Percentiles rank a stretch among this genome's conserved stretches.
phyloP scores from a whole-genome alignment of 2,329 filamentous ascomycete species.

The Beauveria pseudobassiana region DNA sequence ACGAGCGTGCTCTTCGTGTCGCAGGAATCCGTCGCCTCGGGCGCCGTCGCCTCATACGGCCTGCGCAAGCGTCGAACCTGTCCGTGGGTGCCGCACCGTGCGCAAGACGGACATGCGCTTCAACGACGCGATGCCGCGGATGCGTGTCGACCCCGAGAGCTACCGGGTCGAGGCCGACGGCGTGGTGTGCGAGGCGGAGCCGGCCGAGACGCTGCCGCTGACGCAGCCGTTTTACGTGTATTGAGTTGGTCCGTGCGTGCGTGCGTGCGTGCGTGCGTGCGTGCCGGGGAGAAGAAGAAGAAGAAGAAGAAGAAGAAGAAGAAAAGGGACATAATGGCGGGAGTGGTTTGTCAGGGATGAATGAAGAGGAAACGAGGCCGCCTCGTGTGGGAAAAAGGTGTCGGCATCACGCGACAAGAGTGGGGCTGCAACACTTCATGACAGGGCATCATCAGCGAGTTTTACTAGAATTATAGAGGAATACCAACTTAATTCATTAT shows the following conservation, averaged over 20 bases:
- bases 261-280: not conserved
- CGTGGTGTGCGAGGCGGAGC: conserved; percentile 62
- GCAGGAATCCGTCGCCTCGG: conserved; percentile 58
- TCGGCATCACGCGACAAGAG: not conserved
- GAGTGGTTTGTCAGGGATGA: no score
- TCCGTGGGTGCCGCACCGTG: conserved; percentile 66
- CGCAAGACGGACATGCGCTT: conserved; percentile 86
- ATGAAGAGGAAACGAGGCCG: no score
- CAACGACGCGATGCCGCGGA: conserved; percentile 75
- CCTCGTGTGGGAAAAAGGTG: not conserved
- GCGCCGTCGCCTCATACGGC: conserved; percentile 62
- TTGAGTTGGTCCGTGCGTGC: conserved; percentile 28
- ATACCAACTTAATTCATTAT: not conserved
- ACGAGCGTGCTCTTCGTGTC: conserved; percentile 81
- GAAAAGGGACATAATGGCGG: no score
- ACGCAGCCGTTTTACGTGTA: conserved; percentile 74
- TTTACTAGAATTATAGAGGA: not conserved
- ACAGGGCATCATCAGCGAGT: not conserved
- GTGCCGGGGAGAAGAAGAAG: no score
- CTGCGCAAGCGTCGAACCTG: conserved; percentile 74
- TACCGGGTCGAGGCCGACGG: conserved; percentile 87
- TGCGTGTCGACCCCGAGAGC: conserved; percentile 86
- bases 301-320: no score
- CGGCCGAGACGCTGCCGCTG: conserved; percentile 63
- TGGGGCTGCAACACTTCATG: not conserved